phyloP scores from a whole-genome alignment of 345 rosid genomes.

The Chamaenerion angustifolium region DNA sequence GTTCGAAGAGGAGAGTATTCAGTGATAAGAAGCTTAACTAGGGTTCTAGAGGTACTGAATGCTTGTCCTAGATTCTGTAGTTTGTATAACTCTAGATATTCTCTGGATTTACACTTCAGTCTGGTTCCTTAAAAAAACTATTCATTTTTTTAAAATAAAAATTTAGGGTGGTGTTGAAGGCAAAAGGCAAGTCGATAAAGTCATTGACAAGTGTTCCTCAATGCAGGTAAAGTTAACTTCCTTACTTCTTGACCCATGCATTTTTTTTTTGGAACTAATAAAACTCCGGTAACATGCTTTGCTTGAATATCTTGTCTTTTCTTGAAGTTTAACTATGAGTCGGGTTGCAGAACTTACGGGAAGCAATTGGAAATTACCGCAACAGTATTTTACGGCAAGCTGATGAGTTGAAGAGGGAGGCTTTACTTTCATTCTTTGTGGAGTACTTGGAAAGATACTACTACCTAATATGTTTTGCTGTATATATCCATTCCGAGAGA shows the following conservation, averaged over 20 bases:
- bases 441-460: slow-evolving; percentile 98
- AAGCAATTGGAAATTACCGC: slow-evolving; percentile 86
- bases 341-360: slow-evolving; percentile 77
- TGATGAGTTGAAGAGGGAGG: slow-evolving; percentile 97
- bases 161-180: slow-evolving; percentile 99
- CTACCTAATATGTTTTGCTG: slow-evolving; percentile 95
- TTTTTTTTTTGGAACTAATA: too few species aligned
- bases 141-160: too few species aligned
- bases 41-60: slow-evolving; percentile 78
- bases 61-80: slow-evolving; percentile 7
- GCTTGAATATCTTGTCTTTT: background rate
- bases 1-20: slow-evolving; percentile 88
- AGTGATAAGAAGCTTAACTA: slow-evolving; percentile 79
- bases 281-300: background rate
- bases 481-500: slow-evolving; percentile 90
- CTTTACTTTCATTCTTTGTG: slow-evolving; percentile 80
- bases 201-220: slow-evolving; percentile 94
- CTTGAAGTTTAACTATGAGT: slow-evolving; percentile 5
- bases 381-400: slow-evolving; percentile 83
- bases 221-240: slow-evolving; percentile 58
- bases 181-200: slow-evolving; percentile 90
- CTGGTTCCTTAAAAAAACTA: too few species aligned
- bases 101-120: background rate
- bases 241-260: background rate
- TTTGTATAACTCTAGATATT: background rate